These are phyloP conservation scores for Colletotrichum sp. DNA, from an alignment of 2,329 filamentous ascomycete genomes.

Conservation along the genomic window DNA sequence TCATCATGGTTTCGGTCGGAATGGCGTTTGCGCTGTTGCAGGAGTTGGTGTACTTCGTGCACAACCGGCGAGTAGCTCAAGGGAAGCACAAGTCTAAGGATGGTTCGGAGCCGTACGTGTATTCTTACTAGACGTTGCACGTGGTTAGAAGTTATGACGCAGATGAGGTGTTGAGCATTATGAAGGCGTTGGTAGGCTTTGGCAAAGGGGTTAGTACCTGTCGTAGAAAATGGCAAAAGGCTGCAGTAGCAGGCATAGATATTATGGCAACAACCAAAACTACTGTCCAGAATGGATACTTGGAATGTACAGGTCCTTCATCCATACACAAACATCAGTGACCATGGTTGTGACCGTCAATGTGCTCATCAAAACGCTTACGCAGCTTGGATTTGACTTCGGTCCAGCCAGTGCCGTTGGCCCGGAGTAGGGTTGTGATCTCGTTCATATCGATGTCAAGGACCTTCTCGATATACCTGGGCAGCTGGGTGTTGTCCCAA, in stretches of 20 bases:
- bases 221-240: neutral
- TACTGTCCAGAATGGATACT: neutral
- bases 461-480: conserved; percentile 27
- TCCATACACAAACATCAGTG: neutral
- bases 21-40: conserved; percentile 45
- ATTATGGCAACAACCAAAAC: neutral
- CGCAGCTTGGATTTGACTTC: conserved; percentile 21
- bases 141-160: neutral
- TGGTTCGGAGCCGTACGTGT: conserved; percentile 21
- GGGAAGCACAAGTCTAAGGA: conserved; percentile 23
- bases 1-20: conserved; percentile 45
- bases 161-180: neutral
- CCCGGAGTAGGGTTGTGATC: conserved; percentile 24
- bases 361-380: conserved; percentile 8
- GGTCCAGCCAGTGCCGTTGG: conserved; percentile 27
- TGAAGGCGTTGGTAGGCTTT: neutral
- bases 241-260: neutral
- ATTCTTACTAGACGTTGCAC: neutral
- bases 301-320: neutral
- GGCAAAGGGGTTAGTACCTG: neutral
- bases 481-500: conserved; percentile 30
- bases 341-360: conserved; percentile 5
- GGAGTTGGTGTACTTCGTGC: conserved; percentile 38
- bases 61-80: conserved; percentile 36
- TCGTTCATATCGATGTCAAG: conserved; percentile 25